Conservation (phyloP, 2,329 filamentous ascomycete genomes). For the Phyllosticta citribraziliensis region DNA sequence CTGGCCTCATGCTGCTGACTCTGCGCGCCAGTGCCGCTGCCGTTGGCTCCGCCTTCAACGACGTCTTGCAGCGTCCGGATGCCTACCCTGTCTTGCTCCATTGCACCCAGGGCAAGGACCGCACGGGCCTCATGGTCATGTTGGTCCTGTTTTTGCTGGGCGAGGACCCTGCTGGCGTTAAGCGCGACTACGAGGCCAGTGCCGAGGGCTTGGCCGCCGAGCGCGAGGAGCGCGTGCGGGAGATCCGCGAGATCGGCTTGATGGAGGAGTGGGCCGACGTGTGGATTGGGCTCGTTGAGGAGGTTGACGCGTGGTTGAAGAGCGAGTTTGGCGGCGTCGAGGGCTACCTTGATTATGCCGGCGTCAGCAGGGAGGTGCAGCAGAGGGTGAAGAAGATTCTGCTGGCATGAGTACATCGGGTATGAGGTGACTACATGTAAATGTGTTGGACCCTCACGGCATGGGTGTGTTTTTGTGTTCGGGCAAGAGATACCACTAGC, state of each 20-base stretch:
- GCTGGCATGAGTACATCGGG: background rate
- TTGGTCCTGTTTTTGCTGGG: conserved; percentile 56
- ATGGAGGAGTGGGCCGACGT: conserved; percentile 41
- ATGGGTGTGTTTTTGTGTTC: background rate
- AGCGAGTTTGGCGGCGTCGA: conserved; percentile 56
- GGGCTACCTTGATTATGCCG: conserved; percentile 55
- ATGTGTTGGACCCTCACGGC: background rate
- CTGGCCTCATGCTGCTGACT: conserved; percentile 59
- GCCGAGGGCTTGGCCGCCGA: conserved; percentile 51
- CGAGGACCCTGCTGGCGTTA: conserved; percentile 50
- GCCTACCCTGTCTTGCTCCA: conserved; percentile 62
- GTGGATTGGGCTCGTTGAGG: conserved; percentile 49
- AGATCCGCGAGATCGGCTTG: conserved; percentile 62
- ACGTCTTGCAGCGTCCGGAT: conserved; percentile 35
- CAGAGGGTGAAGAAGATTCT: conserved; percentile 25
- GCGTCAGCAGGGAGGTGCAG: conserved; percentile 32
- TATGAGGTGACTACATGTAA: background rate
- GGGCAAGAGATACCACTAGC: background rate
- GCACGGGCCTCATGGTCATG: conserved; percentile 62
- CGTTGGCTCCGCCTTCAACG: conserved; percentile 44
- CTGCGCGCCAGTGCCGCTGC: conserved; percentile 57
- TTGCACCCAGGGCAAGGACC: conserved; percentile 84
- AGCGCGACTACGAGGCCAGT: conserved; percentile 63
- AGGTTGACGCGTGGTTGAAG: conserved; percentile 49
- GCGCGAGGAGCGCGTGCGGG: conserved; percentile 52